phyloP scores from a whole-genome alignment of 106 monocot species.

The Platanthera guangdongensis region DNA sequence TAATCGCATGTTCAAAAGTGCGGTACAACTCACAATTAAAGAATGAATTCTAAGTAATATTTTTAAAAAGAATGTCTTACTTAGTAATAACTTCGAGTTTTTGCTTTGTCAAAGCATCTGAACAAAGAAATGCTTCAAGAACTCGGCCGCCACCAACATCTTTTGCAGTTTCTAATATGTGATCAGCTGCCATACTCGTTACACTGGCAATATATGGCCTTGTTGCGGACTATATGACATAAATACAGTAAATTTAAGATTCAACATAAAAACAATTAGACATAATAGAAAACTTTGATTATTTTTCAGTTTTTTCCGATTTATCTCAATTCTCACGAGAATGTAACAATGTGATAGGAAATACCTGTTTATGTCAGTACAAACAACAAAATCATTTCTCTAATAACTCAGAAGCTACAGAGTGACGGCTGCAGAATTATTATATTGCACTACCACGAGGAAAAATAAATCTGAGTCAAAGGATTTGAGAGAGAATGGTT shows the following conservation, averaged over 20 bases:
- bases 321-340: not conserved
- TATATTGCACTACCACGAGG: too few species aligned
- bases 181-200: conserved; percentile 33
- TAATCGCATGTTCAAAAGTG: not conserved
- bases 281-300: not conserved
- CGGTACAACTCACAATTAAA: not conserved
- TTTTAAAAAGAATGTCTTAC: conserved; percentile 13
- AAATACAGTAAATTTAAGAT: not conserved
- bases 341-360: too few species aligned
- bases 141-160: conserved; percentile 53
- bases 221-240: conserved; percentile 22
- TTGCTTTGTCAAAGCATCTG: conserved; percentile 33
- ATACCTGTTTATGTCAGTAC: too few species aligned
- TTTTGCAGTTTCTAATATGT: conserved; percentile 43
- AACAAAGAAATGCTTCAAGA: conserved; percentile 57
- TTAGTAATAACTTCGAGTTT: conserved; percentile 37
- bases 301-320: not conserved
- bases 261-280: not conserved
- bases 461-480: too few species aligned
- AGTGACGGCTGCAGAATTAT: too few species aligned
- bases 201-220: conserved; percentile 35
- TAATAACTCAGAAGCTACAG: too few species aligned
- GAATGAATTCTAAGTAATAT: not conserved
- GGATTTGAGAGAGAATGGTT: too few species aligned
- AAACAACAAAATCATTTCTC: too few species aligned